Base-by-base conservation (phyloP, 2,329 filamentous ascomycete genomes). In the Coniochaeta sp. region DNA sequence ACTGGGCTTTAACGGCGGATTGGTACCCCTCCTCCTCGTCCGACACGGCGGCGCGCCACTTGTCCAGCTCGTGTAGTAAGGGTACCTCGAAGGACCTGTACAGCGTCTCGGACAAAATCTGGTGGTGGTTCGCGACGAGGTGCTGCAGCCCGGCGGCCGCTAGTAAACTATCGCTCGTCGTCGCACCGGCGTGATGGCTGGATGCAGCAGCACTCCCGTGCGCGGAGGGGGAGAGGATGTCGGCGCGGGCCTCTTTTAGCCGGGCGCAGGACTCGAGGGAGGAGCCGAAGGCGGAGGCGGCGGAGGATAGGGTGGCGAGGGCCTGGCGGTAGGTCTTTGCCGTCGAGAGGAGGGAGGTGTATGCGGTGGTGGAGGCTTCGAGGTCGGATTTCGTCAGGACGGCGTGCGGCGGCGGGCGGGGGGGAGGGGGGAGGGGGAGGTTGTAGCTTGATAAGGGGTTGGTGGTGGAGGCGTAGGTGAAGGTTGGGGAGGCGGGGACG, bases 41-140 rank as follows among this genome's bases (percentile, higher is more conserved):
- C 53, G 83, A 81, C 53, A 86, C 79, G 58, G 79, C 76, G 50
- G 73, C 73, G 51, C 76, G 75, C 82, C 83, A 87, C 56, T 76
- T 77, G 65, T 87, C 83, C 27, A 86, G 71, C 67, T 86, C 83
- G 67, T 86, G 82, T 14, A 86, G 72, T 18, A 87, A 70, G 4
- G 83, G 83, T 32, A 86, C 82, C 66, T 87, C 83, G 63, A 87
- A 86, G 53, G 74, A 76, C 51, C 83, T 75, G 66, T 87, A 86
- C 8, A 87, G 81, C 0, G 82, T 86, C 67, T 87, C 83, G 56
- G 76, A 81, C 4, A 87, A 75, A 59, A 87, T 86, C 62, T 86
- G 82, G 64, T 85, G 81, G 70, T 87, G 83, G 67, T 86, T 87
- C 45, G 83, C 83, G 53, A 86, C 73, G 18, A 87, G 73, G 60